A percentile compares a stretch with the other conserved stretches of the same genome.
Conservation (phyloP, 176 grass and related monocot genomes). For the Eragrostis nindensis region DNA sequence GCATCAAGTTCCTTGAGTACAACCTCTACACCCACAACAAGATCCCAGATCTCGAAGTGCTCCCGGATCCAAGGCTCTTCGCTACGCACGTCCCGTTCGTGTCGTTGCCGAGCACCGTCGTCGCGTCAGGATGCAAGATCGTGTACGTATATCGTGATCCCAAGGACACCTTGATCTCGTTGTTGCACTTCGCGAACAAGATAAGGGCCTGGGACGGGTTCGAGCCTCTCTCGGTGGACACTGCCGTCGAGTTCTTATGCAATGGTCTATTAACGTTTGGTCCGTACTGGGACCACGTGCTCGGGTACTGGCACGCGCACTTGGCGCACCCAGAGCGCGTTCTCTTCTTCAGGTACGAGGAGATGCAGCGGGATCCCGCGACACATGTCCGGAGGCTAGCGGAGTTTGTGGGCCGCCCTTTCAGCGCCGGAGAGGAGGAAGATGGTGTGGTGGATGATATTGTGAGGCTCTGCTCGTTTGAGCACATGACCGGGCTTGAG, state of each 20-base stretch:
- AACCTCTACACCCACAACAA: not conserved
- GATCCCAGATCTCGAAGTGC: not conserved
- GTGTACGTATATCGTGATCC: conserved; percentile 38
- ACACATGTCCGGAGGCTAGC: conserved; percentile 17
- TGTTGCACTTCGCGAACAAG: not conserved
- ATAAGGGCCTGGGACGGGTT: not conserved
- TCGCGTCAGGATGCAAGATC: conserved; percentile 3
- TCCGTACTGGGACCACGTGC: conserved; percentile 36
- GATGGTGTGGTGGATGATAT: not conserved
- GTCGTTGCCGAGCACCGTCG: conserved; percentile 2
- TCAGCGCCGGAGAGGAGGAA: not conserved
- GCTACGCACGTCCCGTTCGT: conserved; percentile 37
- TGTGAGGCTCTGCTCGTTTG: conserved; percentile 37
- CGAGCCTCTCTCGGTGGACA: not conserved
- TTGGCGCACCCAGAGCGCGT: not conserved
- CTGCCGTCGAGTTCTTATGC: not conserved
- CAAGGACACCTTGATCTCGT: conserved; percentile 32
- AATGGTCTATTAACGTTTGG: conserved; percentile 1
- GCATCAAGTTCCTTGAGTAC: conserved; percentile 26
- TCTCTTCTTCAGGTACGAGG: conserved; percentile 47
- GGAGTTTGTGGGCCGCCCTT: not conserved
- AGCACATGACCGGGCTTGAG: conserved; percentile 15
- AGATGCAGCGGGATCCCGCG: not conserved
- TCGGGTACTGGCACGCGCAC: conserved; percentile 38
- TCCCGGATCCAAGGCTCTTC: conserved; percentile 39